Evolutionary conservation across 2,329 filamentous ascomycete species (phyloP).

Genomic region (Lachnellula occidentalis): DNA sequence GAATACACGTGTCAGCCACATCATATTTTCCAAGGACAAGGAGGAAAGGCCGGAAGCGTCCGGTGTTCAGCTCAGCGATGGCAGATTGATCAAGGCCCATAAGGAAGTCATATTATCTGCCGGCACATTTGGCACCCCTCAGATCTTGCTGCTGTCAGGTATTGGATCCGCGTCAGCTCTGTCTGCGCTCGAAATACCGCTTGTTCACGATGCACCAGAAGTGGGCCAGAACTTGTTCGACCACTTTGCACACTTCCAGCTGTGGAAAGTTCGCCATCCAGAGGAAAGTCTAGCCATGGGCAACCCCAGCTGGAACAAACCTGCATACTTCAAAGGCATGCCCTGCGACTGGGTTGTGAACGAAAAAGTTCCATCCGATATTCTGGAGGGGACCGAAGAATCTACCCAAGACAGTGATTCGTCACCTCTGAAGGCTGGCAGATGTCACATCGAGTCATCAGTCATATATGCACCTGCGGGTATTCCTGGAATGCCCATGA

Average conservation of each 20-base stretch:
- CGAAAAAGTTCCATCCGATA: background rate
- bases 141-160: constrained; percentile 40
- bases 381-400: background rate
- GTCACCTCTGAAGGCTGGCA: background rate
- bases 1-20: constrained; percentile 19
- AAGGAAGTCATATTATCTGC: constrained; percentile 42
- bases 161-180: constrained; percentile 37
- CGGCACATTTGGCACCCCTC: constrained; percentile 40
- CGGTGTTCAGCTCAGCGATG: background rate
- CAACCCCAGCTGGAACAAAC: constrained; percentile 1
- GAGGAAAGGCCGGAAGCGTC: background rate
- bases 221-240: constrained; percentile 48
- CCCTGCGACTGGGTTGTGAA: constrained; percentile 11
- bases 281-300: constrained; percentile 11
- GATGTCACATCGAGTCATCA: background rate
- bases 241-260: constrained; percentile 8
- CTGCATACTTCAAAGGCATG: constrained; percentile 3
- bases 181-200: constrained; percentile 38
- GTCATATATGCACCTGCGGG: constrained; percentile 2
- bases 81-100: constrained; percentile 28
- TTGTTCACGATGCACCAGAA: constrained; percentile 53
- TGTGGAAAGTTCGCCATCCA: constrained; percentile 9
- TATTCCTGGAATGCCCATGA: constrained; percentile 1
- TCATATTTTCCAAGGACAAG: constrained; percentile 11
- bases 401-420: background rate